Percentiles rank a stretch among this genome's conserved stretches.
Evolutionary conservation across 768 basidiomycete species (phyloP).

Genomic region (Tylopilus sp.): DNA sequence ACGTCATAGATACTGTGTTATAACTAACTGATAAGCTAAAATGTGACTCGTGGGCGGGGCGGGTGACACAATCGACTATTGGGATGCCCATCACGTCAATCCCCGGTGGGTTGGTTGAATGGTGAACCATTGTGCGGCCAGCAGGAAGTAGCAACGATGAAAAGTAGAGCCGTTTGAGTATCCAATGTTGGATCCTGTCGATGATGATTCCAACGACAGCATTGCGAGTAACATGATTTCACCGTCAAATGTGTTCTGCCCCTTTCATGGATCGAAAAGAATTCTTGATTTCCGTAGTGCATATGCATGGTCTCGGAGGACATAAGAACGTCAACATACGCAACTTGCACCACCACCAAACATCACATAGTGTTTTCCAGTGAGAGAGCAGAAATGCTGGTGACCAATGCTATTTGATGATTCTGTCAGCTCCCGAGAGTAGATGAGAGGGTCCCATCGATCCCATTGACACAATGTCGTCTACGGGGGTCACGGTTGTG

Average conservation of each 20-base stretch:
- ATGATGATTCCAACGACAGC: not conserved
- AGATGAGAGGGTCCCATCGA: not conserved
- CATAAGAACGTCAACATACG: not conserved
- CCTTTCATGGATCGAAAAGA: slow-evolving; percentile 25
- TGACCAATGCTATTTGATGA: slow-evolving; percentile 3
- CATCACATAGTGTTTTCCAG: slow-evolving; percentile 1
- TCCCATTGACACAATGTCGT: not conserved
- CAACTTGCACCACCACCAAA: slow-evolving; percentile 8
- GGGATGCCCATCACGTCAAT: too few species aligned
- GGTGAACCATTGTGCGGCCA: slow-evolving; percentile 10
- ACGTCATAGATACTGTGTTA: too few species aligned
- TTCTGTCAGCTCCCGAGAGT: not conserved
- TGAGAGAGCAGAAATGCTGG: not conserved
- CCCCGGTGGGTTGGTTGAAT: not conserved
- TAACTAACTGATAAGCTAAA: too few species aligned
- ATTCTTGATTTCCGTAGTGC: slow-evolving; percentile 20
- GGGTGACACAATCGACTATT: too few species aligned
- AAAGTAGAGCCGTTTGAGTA: slow-evolving; percentile 16
- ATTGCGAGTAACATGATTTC: not conserved
- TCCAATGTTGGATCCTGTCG: slow-evolving; percentile 9
- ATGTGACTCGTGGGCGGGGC: too few species aligned
- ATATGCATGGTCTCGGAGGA: not conserved
- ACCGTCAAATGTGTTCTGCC: slow-evolving; percentile 32
- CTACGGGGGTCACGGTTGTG: not conserved
- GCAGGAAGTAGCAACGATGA: slow-evolving; percentile 18